phyloP scores from a whole-genome alignment of 768 basidiomycete genomes.

The Galerina sulciceps region DNA sequence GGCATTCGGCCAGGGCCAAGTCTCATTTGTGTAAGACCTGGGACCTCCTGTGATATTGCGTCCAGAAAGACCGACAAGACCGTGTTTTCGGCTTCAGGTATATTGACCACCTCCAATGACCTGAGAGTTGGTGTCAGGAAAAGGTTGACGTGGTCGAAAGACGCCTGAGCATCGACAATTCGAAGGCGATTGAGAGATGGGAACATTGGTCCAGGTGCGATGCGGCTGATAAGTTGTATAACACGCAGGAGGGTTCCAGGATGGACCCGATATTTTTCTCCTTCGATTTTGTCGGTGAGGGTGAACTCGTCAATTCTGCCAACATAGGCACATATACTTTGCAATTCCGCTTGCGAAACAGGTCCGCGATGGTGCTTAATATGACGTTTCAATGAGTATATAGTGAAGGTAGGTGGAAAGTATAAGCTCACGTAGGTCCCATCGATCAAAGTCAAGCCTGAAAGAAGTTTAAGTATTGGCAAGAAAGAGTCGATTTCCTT shows the following conservation, averaged over 20 bases:
- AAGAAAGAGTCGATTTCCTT: neutral
- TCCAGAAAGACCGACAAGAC: slow-evolving; percentile 8
- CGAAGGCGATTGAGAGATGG: slow-evolving; percentile 11
- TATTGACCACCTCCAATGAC: neutral
- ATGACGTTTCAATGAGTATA: neutral
- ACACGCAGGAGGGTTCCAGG: neutral
- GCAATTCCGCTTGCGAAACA: neutral
- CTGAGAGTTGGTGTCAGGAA: slow-evolving; percentile 9
- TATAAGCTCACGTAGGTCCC: neutral
- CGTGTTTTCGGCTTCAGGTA: neutral
- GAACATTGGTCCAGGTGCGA: slow-evolving; percentile 8
- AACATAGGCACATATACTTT: neutral
- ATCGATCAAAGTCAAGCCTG: neutral
- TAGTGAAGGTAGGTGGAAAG: neutral
- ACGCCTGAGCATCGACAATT: neutral
- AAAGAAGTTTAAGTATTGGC: neutral
- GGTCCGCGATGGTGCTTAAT: neutral
- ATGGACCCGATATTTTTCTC: neutral
- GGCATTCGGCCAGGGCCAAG: slow-evolving; percentile 1
- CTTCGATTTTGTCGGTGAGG: neutral
- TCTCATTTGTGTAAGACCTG: neutral
- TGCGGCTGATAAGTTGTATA: neutral
- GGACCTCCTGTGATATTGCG: neutral
- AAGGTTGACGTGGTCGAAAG: slow-evolving; percentile 10
- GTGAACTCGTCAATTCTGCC: neutral